A percentile compares a stretch with the other conserved stretches of the same genome.
Evolutionary conservation across 148 eudicot genomes (phyloP).

Genomic region (Camellia lanceoleosa): DNA sequence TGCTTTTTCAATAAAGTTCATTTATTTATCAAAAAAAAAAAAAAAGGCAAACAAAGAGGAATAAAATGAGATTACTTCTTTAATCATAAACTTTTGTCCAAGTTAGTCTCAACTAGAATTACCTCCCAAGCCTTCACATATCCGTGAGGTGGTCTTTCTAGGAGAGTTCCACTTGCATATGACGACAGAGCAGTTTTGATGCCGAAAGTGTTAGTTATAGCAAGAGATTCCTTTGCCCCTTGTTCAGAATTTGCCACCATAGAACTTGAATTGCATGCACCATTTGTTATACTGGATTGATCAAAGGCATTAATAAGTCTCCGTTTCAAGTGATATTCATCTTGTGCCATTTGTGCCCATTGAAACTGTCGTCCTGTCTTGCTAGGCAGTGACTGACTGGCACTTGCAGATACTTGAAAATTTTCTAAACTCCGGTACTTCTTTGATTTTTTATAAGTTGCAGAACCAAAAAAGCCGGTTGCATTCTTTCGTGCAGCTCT

Average conservation of each 20-base stretch:
- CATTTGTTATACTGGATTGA: not conserved
- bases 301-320: not conserved
- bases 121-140: constrained; percentile 4
- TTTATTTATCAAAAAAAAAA: no score
- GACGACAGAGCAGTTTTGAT: not conserved
- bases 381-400: not conserved
- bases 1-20: no score
- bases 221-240: not conserved
- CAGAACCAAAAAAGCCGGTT: not conserved
- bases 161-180: not conserved
- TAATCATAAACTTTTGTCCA: no score
- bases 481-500: not conserved
- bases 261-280: not conserved
- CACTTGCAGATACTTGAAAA: not conserved
- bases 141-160: not conserved
- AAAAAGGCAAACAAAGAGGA: no score
- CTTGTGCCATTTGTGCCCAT: constrained; percentile 2
- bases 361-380: not conserved
- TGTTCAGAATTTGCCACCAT: not conserved
- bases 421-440: not conserved
- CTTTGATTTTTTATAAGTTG: not conserved
- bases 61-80: no score
- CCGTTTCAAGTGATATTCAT: not conserved
- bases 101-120: not conserved
- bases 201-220: not conserved